A percentile compares a stretch with the other conserved stretches of the same genome.
Conservation (phyloP, 2,329 filamentous ascomycete species). For the Eutypa lata region DNA sequence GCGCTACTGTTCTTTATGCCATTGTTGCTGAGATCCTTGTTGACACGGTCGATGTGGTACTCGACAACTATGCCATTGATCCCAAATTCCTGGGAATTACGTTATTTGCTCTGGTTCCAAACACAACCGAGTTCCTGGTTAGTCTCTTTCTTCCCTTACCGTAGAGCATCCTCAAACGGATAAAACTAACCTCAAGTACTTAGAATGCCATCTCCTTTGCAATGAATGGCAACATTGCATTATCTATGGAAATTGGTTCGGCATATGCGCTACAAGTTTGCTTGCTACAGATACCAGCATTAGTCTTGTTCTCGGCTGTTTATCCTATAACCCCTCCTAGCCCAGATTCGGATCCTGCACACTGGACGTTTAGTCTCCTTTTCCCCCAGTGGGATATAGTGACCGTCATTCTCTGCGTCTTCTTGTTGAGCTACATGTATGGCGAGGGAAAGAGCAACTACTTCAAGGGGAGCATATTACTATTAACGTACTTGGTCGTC, state of each 20-base stretch:
- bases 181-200: constrained; percentile 6
- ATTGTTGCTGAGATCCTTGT: constrained; percentile 96
- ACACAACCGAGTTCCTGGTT: constrained; percentile 96
- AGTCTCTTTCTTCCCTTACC: constrained; percentile 28
- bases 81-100: constrained; percentile 98
- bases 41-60: constrained; percentile 93
- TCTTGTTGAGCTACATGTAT: constrained; percentile 95
- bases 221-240: constrained; percentile 98
- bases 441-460: constrained; percentile 99
- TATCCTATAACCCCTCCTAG: constrained; percentile 48
- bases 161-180: constrained; percentile 3
- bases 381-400: constrained; percentile 99
- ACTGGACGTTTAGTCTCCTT: constrained; percentile 78
- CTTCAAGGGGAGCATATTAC: constrained; percentile 95
- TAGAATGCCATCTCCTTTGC: constrained; percentile 98
- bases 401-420: constrained; percentile 91
- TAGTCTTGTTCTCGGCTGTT: constrained; percentile 86
- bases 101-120: constrained; percentile 92
- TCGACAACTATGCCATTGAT: constrained; percentile 86
- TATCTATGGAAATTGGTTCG: constrained; percentile 98
- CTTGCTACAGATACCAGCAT: constrained; percentile 85
- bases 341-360: constrained; percentile 38
- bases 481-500: constrained; percentile 90
- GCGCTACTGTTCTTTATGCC: constrained; percentile 89
- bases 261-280: constrained; percentile 96